These are phyloP conservation scores for Olyra latifolia DNA, from an alignment of 176 grass and related monocot species.

Conservation along the genomic window DNA sequence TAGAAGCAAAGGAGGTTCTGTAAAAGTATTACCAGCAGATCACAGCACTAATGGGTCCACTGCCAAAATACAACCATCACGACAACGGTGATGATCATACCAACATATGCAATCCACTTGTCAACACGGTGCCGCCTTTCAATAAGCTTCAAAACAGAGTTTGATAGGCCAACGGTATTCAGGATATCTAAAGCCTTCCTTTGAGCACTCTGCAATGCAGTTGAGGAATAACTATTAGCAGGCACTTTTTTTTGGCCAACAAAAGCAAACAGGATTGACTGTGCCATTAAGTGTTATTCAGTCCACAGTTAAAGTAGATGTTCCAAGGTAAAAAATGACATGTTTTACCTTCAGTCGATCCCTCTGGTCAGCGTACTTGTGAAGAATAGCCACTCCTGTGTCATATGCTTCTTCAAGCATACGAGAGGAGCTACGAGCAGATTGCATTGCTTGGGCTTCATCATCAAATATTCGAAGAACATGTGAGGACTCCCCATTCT, in stretches of 20 bases:
- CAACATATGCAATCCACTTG: constrained; percentile 88
- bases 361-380: constrained; percentile 89
- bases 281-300: not conserved
- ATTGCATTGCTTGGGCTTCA: constrained; percentile 84
- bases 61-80: constrained; percentile 76
- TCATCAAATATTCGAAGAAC: constrained; percentile 92
- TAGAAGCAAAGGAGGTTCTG: too few species aligned
- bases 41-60: constrained; percentile 60
- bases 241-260: not conserved
- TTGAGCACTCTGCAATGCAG: constrained; percentile 76
- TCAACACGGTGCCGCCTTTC: constrained; percentile 81
- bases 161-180: constrained; percentile 89
- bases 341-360: constrained; percentile 79
- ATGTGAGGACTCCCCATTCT: constrained; percentile 94
- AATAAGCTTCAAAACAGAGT: constrained; percentile 85
- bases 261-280: not conserved
- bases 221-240: constrained; percentile 1
- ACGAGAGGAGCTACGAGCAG: constrained; percentile 71
- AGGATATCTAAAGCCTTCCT: constrained; percentile 95
- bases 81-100: constrained; percentile 67
- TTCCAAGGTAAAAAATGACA: not conserved
- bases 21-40: not conserved
- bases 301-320: not conserved
- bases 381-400: constrained; percentile 84
- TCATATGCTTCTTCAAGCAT: constrained; percentile 86